Percentiles rank a stretch among this genome's conserved stretches.
phyloP scores from a whole-genome alignment of 495 filamentous ascomycete species.

The Cryomyces minteri region DNA sequence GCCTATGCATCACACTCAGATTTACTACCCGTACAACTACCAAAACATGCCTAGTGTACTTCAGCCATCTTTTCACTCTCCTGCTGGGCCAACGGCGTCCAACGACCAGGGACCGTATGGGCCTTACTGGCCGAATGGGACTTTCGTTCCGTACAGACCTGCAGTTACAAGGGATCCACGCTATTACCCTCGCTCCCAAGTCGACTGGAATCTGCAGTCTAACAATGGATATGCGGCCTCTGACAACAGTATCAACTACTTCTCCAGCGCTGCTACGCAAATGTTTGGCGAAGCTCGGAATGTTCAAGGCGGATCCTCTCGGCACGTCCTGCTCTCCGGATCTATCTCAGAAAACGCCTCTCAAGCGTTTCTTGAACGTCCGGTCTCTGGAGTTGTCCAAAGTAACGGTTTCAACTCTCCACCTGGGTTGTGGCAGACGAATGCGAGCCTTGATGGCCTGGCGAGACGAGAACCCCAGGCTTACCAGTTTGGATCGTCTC shows the following conservation, averaged over 20 bases:
- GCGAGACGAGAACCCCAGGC: too few relatives aligned
- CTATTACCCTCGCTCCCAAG: constrained; percentile 5
- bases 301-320: too few relatives aligned
- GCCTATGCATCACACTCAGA: constrained; percentile 10
- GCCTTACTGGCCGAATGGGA: constrained; percentile 63
- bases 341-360: too few relatives aligned
- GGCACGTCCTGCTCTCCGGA: too few relatives aligned
- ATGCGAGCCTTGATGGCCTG: too few relatives aligned
- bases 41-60: constrained; percentile 44
- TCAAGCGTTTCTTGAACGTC: too few relatives aligned
- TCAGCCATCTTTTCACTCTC: constrained; percentile 52
- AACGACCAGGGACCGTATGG: constrained; percentile 56
- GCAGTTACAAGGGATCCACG: constrained; percentile 42
- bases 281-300: too few relatives aligned
- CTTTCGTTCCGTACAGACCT: constrained; percentile 55
- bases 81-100: constrained; percentile 51
- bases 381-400: too few relatives aligned
- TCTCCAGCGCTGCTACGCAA: too few relatives aligned
- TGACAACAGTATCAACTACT: not conserved
- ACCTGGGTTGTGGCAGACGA: too few relatives aligned
- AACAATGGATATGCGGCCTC: not conserved
- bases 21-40: constrained; percentile 11
- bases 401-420: too few relatives aligned
- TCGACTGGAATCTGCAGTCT: not conserved
- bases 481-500: too few relatives aligned